phyloP scores from a whole-genome alignment of 2,329 filamentous ascomycete species.

The Aureobasidium sp. region DNA sequence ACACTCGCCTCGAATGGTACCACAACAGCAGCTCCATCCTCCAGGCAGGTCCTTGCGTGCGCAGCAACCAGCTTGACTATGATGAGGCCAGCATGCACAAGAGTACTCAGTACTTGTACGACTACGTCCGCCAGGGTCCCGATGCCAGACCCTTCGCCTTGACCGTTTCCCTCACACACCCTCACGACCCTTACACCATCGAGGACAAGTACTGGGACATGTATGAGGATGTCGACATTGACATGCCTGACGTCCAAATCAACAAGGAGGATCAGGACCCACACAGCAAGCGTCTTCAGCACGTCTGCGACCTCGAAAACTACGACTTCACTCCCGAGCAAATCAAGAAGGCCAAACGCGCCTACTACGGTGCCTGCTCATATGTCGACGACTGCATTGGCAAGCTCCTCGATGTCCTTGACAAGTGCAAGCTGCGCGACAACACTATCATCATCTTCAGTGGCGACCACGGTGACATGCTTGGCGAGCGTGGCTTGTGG shows the following conservation, averaged over 20 bases:
- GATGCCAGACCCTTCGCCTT: constrained; percentile 73
- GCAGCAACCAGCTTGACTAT: constrained; percentile 92
- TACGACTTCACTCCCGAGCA: constrained; percentile 78
- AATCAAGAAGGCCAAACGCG: constrained; percentile 74
- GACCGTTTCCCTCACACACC: constrained; percentile 89
- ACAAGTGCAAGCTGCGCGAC: constrained; percentile 71
- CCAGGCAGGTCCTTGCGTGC: constrained; percentile 79
- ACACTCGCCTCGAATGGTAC: constrained; percentile 84
- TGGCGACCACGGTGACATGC: constrained; percentile 92
- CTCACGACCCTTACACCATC: constrained; percentile 92
- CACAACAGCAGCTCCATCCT: constrained; percentile 92
- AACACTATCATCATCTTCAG: constrained; percentile 90
- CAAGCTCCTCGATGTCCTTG: constrained; percentile 68
- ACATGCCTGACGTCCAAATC: constrained; percentile 70
- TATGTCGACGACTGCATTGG: constrained; percentile 93
- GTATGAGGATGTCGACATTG: constrained; percentile 84
- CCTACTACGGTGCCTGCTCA: constrained; percentile 88
- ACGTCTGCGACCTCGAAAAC: constrained; percentile 80
- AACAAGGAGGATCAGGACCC: constrained; percentile 75
- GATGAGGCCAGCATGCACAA: constrained; percentile 95
- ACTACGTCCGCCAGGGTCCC: constrained; percentile 75
- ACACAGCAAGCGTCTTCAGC: constrained; percentile 79
- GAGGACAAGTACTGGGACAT: constrained; percentile 88
- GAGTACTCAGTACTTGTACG: constrained; percentile 81
- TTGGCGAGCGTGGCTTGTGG: constrained; percentile 87